Evolutionary conservation across 257 asterid genomes (phyloP).

Genomic region (Solanum appendiculatum): DNA sequence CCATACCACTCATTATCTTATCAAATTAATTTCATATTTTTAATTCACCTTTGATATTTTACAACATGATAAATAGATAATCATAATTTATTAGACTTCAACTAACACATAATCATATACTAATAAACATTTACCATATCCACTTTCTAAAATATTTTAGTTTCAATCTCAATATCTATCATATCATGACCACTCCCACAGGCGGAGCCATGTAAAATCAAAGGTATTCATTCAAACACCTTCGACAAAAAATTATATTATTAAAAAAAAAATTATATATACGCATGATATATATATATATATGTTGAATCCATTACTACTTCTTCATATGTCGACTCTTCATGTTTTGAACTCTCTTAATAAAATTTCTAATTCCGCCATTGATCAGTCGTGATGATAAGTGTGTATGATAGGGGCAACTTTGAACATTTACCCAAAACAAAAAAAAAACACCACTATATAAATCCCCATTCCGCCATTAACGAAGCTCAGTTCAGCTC

Average conservation of each 20-base stretch:
- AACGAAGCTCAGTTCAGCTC: neutral
- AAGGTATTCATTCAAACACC: fast-evolving
- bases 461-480: neutral
- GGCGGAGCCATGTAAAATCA: neutral
- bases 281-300: too few species aligned
- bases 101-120: too few species aligned
- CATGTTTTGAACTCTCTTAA: too few species aligned
- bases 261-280: too few species aligned
- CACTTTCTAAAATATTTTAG: too few species aligned
- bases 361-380: too few species aligned
- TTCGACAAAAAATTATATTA: too few species aligned
- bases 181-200: neutral
- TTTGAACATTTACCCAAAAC: neutral
- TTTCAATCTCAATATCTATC: neutral
- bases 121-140: too few species aligned
- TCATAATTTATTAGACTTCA: neutral
- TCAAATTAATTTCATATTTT: neutral
- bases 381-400: too few species aligned
- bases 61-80: neutral
- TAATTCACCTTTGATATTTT: neutral
- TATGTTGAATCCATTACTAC: neutral
- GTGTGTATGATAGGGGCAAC: neutral
- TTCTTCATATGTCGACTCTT: too few species aligned
- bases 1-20: neutral
- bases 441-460: conserved; percentile 7